A percentile compares a stretch with the other conserved stretches of the same genome.
phyloP scores from a whole-genome alignment of 2,329 filamentous ascomycete genomes.

The Penicillium griseofulvum region DNA sequence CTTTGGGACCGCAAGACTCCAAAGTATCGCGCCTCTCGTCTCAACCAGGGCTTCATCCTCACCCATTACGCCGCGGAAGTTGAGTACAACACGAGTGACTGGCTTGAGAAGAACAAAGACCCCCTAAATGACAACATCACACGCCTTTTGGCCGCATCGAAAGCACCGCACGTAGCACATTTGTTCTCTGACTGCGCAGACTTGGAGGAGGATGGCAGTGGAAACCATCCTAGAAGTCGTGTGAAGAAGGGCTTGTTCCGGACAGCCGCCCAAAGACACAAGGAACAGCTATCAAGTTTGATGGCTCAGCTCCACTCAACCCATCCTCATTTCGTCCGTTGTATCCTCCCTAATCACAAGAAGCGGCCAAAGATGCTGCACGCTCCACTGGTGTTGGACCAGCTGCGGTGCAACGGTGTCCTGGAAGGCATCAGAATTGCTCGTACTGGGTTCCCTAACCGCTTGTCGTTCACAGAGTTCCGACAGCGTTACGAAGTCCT shows the following conservation, averaged over 20 bases:
- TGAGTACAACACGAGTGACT: conserved; percentile 90
- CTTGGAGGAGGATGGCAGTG: conserved; percentile 63
- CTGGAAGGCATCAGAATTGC: conserved; percentile 98
- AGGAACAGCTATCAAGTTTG: conserved; percentile 93
- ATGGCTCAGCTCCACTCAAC: conserved; percentile 95
- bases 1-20: conserved; percentile 94
- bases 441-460: conserved; percentile 92
- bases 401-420: conserved; percentile 97
- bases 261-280: conserved; percentile 93
- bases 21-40: conserved; percentile 85
- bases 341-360: conserved; percentile 97
- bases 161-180: conserved; percentile 75
- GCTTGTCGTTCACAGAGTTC: conserved; percentile 89
- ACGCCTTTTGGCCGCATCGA: conserved; percentile 76
- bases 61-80: conserved; percentile 98
- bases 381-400: conserved; percentile 88
- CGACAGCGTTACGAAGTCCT: conserved; percentile 94
- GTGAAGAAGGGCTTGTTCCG: conserved; percentile 98
- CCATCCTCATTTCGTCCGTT: conserved; percentile 96
- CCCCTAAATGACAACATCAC: conserved; percentile 97
- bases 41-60: conserved; percentile 89
- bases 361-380: conserved; percentile 92
- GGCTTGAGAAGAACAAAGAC: conserved; percentile 99
- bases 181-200: conserved; percentile 89
- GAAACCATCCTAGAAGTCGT: conserved; percentile 65